Evolutionary conservation across 2,329 filamentous ascomycete genomes (phyloP), one percentile per base, ranked within the genome.

Genomic region (Reticulascus tulasneorum): DNA sequence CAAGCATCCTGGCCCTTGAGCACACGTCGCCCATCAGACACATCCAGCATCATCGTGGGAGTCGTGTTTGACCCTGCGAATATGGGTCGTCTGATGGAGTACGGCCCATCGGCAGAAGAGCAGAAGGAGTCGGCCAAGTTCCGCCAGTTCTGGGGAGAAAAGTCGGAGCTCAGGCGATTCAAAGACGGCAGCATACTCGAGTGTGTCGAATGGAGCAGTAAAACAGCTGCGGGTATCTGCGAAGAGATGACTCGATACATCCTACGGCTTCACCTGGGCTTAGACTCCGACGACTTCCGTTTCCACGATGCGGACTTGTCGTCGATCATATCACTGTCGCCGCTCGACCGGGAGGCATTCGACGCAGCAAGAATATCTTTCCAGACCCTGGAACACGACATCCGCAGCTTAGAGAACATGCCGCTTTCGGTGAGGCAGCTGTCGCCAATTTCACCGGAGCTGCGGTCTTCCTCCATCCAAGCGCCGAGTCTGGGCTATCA

Each of bases 131-230:
- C 89, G 17, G 79, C 81, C 9, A 74, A 73, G 21, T 98, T 96
- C 59, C 85, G 87, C 23, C 78, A 82, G 22, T 97, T 98, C 56
- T 98, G 94, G 93, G 93, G 91, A 7, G 84, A 91, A 9, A 94
- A 93, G 57, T 79, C 93, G 2, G 93, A 98, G 59, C 71, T 98
- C 29, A 79, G 93, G 46, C 85, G 93, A 15, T 98, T 98, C 69
- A 94, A 90, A 51, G 89, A 97, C 53, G 93, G 93, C 16, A 91
- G 84, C 50, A 96, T 98, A 47, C 73, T 89, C 8, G 94, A 98
- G 60, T 95, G 86, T 52, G 69, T 97, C 20, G 82, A 94, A 15
- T 98, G 93, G 93, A 71, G 71, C 3, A 75, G 81, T 46, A 72
- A 76, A 36, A 67, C 75, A 2, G 67, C 79, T 2, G 67, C 72